phyloP scores from a whole-genome alignment of 106 monocot species.

The Cymbidium sinense region DNA sequence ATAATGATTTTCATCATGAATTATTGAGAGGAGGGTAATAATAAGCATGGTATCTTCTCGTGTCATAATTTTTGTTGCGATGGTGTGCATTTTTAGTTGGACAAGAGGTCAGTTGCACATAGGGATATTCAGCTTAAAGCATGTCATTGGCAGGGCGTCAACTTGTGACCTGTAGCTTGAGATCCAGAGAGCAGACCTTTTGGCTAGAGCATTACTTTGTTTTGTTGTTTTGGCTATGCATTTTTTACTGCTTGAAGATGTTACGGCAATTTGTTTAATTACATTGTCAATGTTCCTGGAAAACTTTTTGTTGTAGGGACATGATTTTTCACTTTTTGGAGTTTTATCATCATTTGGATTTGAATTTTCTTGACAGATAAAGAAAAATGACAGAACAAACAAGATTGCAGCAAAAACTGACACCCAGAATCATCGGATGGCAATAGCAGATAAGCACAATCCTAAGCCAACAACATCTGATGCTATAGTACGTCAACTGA shows the following conservation, averaged over 20 bases:
- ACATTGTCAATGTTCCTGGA: background rate
- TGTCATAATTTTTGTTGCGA: no score
- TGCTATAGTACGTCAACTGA: conserved; percentile 60
- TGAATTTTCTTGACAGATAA: background rate
- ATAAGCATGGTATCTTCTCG: no score
- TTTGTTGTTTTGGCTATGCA: background rate
- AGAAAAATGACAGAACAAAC: conserved; percentile 15
- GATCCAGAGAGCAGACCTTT: no score
- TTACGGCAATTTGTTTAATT: background rate
- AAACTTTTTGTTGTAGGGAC: background rate
- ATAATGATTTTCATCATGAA: no score
- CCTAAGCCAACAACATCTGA: conserved; percentile 26
- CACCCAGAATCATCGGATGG: background rate
- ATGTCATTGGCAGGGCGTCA: no score
- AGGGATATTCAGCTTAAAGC: no score
- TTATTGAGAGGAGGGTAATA: no score
- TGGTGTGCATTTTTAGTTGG: no score
- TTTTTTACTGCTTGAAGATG: background rate
- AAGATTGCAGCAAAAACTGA: conserved; percentile 12
- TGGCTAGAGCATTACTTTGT: no score
- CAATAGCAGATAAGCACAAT: conserved; percentile 6
- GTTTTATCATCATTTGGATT: background rate
- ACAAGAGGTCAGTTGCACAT: no score
- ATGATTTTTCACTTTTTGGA: background rate
- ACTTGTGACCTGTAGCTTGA: no score